phyloP scores from a whole-genome alignment of 2,329 filamentous ascomycete genomes.

The Epichloe uncinata region DNA sequence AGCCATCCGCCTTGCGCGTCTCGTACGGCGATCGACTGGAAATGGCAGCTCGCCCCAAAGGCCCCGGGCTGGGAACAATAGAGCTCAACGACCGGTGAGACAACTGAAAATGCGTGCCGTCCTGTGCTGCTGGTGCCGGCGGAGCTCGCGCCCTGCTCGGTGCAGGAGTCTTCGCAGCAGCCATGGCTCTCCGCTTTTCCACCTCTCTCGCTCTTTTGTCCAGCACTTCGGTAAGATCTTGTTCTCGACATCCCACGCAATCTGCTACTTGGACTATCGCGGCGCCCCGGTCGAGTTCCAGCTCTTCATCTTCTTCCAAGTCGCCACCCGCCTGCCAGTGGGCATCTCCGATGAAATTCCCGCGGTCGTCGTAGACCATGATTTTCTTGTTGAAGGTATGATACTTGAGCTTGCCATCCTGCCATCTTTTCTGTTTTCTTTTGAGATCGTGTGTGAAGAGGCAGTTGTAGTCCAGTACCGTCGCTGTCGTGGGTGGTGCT shows the following conservation, averaged over 20 bases:
- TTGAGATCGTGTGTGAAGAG: constrained; percentile 77
- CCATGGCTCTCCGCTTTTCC: constrained; percentile 33
- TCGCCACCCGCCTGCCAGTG: constrained; percentile 61
- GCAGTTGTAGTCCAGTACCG: constrained; percentile 70
- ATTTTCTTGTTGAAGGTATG: constrained; percentile 84
- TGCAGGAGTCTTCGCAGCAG: constrained; percentile 22
- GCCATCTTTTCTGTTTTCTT: constrained; percentile 84
- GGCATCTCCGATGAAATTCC: constrained; percentile 71
- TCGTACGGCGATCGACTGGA: constrained; percentile 22
- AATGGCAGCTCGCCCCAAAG: constrained; percentile 20
- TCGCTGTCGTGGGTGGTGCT: constrained; percentile 36
- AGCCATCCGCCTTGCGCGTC: constrained; percentile 12
- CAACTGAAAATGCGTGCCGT: constrained; percentile 21
- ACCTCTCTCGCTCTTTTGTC: constrained; percentile 53
- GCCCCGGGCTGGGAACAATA: constrained; percentile 17
- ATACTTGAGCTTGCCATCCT: constrained; percentile 77
- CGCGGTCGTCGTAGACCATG: constrained; percentile 77
- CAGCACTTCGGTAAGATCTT: constrained; percentile 64
- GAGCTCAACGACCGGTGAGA: constrained; percentile 31
- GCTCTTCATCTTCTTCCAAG: too few species aligned
- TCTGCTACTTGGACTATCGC: too few species aligned
- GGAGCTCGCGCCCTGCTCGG: constrained; percentile 6
- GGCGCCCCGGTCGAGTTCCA: too few species aligned
- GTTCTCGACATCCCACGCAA: constrained; percentile 59
- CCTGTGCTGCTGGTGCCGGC: constrained; percentile 8